Base-by-base conservation (phyloP, 1,284 basidiomycete genomes). In the Ceratobasidium papillatum region DNA sequence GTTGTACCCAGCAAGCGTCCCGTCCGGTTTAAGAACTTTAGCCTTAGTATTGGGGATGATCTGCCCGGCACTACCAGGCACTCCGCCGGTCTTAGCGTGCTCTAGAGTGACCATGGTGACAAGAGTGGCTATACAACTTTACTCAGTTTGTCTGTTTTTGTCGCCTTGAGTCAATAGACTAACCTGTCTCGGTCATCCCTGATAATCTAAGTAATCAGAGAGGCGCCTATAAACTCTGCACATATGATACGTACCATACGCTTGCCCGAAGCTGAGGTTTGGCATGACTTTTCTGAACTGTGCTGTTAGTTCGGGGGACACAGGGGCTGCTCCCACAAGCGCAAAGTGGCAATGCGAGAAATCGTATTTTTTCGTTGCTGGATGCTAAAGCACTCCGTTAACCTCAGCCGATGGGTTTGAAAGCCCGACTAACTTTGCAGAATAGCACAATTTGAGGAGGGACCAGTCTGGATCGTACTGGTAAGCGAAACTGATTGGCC, bases 311-410 rank as follows among this genome's bases (percentile, higher is more conserved):
- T 92, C 92, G 17, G 85, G 82, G 1, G 91, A 89, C 3, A 94
- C 82, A 2, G 93, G 93, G 0, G 93, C 93, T 0, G 92, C 94
- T 30, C 92, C 91, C 59, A 85, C 84, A 83, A 93, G 86, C 76
- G 89, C 84, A 78, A 86, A 83, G 73, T 88, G 84, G 62, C 95
- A 81, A 66, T 85, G 83, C 58, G 84, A 86, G 30, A 96, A 83
- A 78, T 94, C 87, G 78, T 90, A 90, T 52, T 91, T 85, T 78
- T 90, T 87, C 34, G 87, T 85, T 14, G 85, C 87, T 27, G 91
- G 89, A 80, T 91, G 88, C 89, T 94, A 75, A 12, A 34, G 54
- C 12, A 54, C 45, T 4, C 27, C 22, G 2, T 47, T 22, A 63
- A n/a, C n/a, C 2, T 32, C 27, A 9, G 43, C 14, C 19, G 19